Evolutionary conservation across 1,139 yeast genomes (phyloP).

Genomic region (Yamadazyma dushanensis): DNA sequence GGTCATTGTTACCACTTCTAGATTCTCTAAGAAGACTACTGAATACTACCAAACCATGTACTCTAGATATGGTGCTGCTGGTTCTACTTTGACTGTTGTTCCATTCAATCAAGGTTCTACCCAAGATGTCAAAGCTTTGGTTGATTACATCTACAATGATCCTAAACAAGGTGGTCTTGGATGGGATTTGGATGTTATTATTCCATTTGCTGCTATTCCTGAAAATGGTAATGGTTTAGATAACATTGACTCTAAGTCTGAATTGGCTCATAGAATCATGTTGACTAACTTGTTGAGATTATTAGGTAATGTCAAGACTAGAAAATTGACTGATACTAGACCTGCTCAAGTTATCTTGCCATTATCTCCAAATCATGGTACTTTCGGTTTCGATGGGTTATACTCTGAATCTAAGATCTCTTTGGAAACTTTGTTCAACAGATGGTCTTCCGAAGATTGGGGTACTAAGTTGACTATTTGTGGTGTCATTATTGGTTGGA

Average conservation of each 20-base stretch:
- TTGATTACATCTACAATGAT: constrained; percentile 82
- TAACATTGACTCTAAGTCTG: constrained; percentile 90
- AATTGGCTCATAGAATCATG: constrained; percentile 98
- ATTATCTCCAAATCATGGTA: constrained; percentile 97
- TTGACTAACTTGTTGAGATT: constrained; percentile 91
- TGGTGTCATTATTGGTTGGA: constrained; percentile 99
- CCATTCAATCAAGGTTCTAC: constrained; percentile 98
- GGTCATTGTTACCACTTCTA: constrained; percentile 92
- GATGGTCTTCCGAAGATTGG: constrained; percentile 99
- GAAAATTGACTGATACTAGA: constrained; percentile 88
- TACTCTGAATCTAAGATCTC: constrained; percentile 97
- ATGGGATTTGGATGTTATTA: constrained; percentile 94
- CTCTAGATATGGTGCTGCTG: constrained; percentile 88
- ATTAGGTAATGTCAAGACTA: constrained; percentile 84
- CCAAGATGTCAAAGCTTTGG: constrained; percentile 85
- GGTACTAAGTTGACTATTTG: constrained; percentile 89
- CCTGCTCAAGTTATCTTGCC: constrained; percentile 98
- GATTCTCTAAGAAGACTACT: constrained; percentile 91
- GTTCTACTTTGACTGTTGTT: constrained; percentile 89
- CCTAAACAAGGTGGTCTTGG: constrained; percentile 87
- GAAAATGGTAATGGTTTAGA: constrained; percentile 97
- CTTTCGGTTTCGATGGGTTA: constrained; percentile 96
- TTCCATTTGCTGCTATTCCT: constrained; percentile 98
- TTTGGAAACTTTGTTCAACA: constrained; percentile 92
- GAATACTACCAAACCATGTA: constrained; percentile 94